A percentile compares a stretch with the other conserved stretches of the same genome.
Conservation (phyloP, 345 rosid species). For the Fremontodendron californicum region DNA sequence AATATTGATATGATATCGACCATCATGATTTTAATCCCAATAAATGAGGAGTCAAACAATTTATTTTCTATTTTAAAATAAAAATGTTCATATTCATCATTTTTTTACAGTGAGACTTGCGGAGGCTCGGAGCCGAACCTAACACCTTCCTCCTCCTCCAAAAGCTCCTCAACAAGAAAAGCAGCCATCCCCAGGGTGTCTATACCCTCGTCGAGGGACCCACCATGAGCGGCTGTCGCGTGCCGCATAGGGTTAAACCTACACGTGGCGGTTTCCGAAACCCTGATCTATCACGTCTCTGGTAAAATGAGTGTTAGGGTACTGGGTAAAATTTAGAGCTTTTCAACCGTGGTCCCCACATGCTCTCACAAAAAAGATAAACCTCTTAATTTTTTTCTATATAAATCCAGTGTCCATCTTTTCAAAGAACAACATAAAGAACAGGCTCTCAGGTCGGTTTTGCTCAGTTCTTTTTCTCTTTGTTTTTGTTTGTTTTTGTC, state of each 20-base stretch:
- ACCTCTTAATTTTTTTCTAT: slow-evolving; percentile 2
- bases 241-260: slow-evolving; percentile 45
- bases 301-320: not conserved
- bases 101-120: not conserved
- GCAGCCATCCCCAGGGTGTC: slow-evolving; percentile 1
- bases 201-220: slow-evolving; percentile 28
- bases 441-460: slow-evolving; percentile 11
- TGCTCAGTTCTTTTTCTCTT: not conserved
- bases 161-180: not conserved
- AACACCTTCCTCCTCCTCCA: not conserved
- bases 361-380: not conserved
- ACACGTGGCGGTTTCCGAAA: slow-evolving; percentile 36
- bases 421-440: no score
- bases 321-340: not conserved
- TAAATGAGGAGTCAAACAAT: not conserved
- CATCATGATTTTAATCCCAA: no score
- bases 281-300: slow-evolving; percentile 26
- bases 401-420: slow-evolving; percentile 21
- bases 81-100: no score
- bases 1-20: no score
- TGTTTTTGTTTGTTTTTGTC: not conserved
- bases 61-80: no score
- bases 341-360: slow-evolving; percentile 22
- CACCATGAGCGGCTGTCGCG: slow-evolving; percentile 50
- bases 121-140: slow-evolving; percentile 51